Evolutionary conservation across 805 yeast species (phyloP).

Genomic region (Peterozyma xylosa): DNA sequence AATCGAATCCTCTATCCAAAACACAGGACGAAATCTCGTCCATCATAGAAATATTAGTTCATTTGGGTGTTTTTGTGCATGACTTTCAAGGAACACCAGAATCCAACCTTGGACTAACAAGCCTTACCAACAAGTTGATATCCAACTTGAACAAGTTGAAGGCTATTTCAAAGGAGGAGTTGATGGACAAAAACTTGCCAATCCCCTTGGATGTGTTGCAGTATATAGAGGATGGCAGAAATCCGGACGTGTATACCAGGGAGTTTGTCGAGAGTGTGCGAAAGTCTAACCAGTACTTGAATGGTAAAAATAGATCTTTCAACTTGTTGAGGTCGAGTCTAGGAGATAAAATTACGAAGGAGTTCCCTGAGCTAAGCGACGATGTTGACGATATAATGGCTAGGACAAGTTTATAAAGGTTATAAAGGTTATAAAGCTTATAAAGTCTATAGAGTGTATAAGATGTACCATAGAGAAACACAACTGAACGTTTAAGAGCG

Average conservation of each 20-base stretch:
- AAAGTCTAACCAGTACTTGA: constrained; percentile 76
- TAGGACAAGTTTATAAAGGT: constrained; percentile 26
- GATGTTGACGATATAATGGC: constrained; percentile 49
- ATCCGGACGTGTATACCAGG: constrained; percentile 94
- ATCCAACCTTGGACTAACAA: constrained; percentile 52
- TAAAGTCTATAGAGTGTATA: too few relatives aligned
- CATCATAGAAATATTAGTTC: constrained; percentile 74
- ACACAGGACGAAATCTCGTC: constrained; percentile 35
- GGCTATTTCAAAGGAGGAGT: constrained; percentile 14
- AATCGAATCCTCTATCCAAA: constrained; percentile 15
- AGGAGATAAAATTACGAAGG: constrained; percentile 61
- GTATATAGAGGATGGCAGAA: constrained; percentile 93
- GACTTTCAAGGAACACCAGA: constrained; percentile 88
- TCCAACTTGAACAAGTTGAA: constrained; percentile 24
- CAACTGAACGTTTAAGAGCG: too few relatives aligned
- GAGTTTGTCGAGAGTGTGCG: constrained; percentile 95
- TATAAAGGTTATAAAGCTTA: too few relatives aligned
- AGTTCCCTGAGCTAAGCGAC: constrained; percentile 67
- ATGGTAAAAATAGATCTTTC: constrained; percentile 72
- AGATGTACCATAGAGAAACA: too few relatives aligned
- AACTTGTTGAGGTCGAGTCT: constrained; percentile 50
- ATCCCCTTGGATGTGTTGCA: constrained; percentile 82
- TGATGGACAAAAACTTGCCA: constrained; percentile 28
- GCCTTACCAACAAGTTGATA: constrained; percentile 15
- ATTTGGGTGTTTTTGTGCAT: constrained; percentile 85